phyloP scores from a whole-genome alignment of 495 filamentous ascomycete genomes.

The Penicillium cinerascens region DNA sequence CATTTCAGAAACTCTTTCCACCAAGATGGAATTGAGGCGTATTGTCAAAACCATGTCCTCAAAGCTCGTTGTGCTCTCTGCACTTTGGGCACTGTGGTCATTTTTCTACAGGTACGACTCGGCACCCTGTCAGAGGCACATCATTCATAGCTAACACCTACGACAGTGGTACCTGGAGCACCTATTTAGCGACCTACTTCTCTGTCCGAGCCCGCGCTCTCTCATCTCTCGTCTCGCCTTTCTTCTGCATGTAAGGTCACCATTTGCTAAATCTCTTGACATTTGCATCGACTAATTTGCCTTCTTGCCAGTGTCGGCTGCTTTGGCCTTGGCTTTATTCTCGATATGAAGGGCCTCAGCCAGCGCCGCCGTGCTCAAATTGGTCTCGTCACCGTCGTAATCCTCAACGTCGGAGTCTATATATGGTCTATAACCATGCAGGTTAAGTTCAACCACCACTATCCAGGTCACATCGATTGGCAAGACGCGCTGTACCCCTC shows the following conservation, averaged over 20 bases:
- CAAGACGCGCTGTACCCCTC: constrained; percentile 20
- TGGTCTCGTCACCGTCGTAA: constrained; percentile 25
- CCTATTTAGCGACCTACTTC: constrained; percentile 29
- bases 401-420: constrained; percentile 28
- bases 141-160: constrained; percentile 2
- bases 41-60: constrained; percentile 29
- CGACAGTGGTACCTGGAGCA: constrained; percentile 25
- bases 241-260: constrained; percentile 31
- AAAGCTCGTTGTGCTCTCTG: constrained; percentile 25
- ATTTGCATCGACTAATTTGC: neutral
- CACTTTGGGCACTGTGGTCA: constrained; percentile 29
- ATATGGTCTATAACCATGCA: constrained; percentile 34
- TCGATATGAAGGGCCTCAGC: constrained; percentile 28
- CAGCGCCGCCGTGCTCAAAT: constrained; percentile 30
- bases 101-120: constrained; percentile 28
- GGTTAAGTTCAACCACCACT: constrained; percentile 18
- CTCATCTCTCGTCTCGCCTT: constrained; percentile 29
- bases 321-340: constrained; percentile 31
- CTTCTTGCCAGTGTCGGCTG: constrained; percentile 20
- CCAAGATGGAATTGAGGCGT: constrained; percentile 23
- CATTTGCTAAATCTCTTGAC: neutral
- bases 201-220: constrained; percentile 29
- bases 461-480: constrained; percentile 29
- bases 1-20: constrained; percentile 25
- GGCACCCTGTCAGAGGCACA: too few species aligned